A percentile compares a stretch with the other conserved stretches of the same genome.
These are phyloP conservation scores for Musa acuminata DNA, from an alignment of 176 grass and related monocot species.

Conservation along the genomic window DNA sequence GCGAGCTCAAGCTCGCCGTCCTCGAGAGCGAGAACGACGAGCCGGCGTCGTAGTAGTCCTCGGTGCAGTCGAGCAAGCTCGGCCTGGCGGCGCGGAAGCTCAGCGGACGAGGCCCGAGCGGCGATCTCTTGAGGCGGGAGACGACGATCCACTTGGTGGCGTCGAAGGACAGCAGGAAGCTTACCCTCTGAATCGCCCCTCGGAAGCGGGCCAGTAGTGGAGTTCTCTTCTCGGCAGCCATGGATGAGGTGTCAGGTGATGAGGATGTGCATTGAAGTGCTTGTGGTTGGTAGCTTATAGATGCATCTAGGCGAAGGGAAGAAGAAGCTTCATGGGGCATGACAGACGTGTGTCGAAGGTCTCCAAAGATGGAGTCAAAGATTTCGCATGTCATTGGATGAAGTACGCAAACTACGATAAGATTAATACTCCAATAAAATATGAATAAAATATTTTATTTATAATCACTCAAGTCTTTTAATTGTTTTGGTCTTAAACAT, in stretches of 20 bases:
- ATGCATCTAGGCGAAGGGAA: too few species aligned
- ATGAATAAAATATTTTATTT: too few species aligned
- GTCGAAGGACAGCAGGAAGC: slow-evolving; percentile 54
- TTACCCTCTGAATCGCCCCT: slow-evolving; percentile 43
- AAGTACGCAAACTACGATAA: too few species aligned
- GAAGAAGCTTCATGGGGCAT: too few species aligned
- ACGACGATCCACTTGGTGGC: slow-evolving; percentile 49
- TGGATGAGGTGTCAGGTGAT: background rate
- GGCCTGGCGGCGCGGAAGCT: slow-evolving; percentile 34
- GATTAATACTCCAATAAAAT: too few species aligned
- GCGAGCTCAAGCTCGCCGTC: background rate
- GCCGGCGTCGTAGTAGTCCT: background rate
- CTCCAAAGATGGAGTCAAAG: too few species aligned
- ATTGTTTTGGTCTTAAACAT: too few species aligned
- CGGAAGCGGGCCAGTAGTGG: slow-evolving; percentile 33
- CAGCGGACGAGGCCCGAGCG: slow-evolving; percentile 6
- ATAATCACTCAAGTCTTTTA: too few species aligned
- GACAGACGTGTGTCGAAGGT: too few species aligned
- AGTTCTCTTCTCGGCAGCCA: background rate
- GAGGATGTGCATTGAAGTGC: too few species aligned
- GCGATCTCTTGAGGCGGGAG: background rate
- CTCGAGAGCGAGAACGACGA: background rate
- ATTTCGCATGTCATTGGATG: too few species aligned
- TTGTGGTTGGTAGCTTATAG: too few species aligned
- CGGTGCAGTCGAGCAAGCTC: slow-evolving; percentile 37